Conservation (phyloP, 176 grass and related monocot species). For the Luzula sylvatica region DNA sequence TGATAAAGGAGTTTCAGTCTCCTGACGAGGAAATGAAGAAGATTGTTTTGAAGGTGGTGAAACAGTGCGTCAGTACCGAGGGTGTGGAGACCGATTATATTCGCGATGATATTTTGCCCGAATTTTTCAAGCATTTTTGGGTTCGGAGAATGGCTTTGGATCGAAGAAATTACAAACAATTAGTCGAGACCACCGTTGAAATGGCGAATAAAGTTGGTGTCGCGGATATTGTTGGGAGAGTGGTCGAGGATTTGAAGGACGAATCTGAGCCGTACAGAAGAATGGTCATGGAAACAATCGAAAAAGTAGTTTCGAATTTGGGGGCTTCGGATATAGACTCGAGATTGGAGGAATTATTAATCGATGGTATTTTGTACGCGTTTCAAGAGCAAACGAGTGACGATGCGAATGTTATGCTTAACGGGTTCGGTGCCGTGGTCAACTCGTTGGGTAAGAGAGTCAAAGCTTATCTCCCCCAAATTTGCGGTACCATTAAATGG, state of each 20-base stretch:
- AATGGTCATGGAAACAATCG: constrained; percentile 99
- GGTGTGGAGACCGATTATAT: constrained; percentile 96
- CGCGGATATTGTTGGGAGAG: constrained; percentile 76
- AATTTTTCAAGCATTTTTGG: constrained; percentile 89
- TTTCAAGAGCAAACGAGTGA: constrained; percentile 99
- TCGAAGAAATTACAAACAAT: constrained; percentile 95
- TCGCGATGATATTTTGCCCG: constrained; percentile 67
- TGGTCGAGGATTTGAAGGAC: constrained; percentile 96
- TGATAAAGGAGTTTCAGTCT: constrained; percentile 94
- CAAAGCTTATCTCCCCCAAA: constrained; percentile 92
- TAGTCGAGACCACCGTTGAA: constrained; percentile 94
- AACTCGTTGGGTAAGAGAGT: constrained; percentile 84
- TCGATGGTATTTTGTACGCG: constrained; percentile 94
- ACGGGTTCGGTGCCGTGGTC: constrained; percentile 95
- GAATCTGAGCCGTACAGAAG: constrained; percentile 91
- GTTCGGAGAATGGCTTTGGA: constrained; percentile 95
- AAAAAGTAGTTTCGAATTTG: constrained; percentile 95
- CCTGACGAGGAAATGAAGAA: constrained; percentile 99
- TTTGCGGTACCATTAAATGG: constrained; percentile 99
- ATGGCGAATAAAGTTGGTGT: constrained; percentile 97
- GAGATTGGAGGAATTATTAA: constrained; percentile 86
- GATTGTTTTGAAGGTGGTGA: constrained; percentile 95
- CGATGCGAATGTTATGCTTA: constrained; percentile 99
- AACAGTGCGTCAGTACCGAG: constrained; percentile 97
- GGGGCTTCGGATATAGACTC: constrained; percentile 93